phyloP scores from a whole-genome alignment of 352 stramenopile species.

The Phytophthora rubi region DNA sequence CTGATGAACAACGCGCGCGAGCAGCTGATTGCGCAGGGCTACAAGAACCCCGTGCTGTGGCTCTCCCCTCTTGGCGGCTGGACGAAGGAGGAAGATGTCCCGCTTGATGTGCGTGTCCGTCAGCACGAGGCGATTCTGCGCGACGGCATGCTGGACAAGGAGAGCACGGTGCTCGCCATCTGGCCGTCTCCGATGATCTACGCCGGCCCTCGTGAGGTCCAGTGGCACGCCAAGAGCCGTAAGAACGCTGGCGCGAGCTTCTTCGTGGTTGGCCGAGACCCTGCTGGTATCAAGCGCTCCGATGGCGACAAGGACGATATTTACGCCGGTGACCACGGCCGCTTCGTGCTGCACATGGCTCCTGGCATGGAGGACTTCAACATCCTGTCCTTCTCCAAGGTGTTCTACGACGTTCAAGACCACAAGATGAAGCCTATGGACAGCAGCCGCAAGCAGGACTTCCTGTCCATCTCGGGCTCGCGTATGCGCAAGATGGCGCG shows the following conservation, averaged over 20 bases:
- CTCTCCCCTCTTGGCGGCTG: conserved; percentile 96
- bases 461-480: conserved; percentile 98
- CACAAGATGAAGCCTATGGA: conserved; percentile 98
- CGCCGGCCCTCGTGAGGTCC: conserved; percentile 96
- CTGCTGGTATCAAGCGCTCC: conserved; percentile 98
- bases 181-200: conserved; percentile 99
- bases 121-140: conserved; percentile 95
- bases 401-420: conserved; percentile 98
- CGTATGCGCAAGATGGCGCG: conserved; percentile 97
- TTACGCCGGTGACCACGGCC: conserved; percentile 97
- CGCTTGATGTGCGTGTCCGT: conserved; percentile 97
- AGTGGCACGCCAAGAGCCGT: conserved; percentile 98
- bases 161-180: conserved; percentile 98
- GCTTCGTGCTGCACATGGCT: conserved; percentile 97
- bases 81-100: conserved; percentile 99
- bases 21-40: conserved; percentile 92
- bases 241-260: conserved; percentile 96
- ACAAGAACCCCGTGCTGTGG: conserved; percentile 98
- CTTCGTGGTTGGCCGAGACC: conserved; percentile 98
- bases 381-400: conserved; percentile 96
- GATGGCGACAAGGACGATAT: conserved; percentile 94
- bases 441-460: conserved; percentile 92
- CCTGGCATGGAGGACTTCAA: conserved; percentile 95
- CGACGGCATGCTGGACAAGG: conserved; percentile 95
- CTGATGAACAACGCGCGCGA: conserved; percentile 97